These are phyloP conservation scores for Globisporangium yorkense DNA, from an alignment of 352 stramenopile genomes.

Conservation along the genomic window DNA sequence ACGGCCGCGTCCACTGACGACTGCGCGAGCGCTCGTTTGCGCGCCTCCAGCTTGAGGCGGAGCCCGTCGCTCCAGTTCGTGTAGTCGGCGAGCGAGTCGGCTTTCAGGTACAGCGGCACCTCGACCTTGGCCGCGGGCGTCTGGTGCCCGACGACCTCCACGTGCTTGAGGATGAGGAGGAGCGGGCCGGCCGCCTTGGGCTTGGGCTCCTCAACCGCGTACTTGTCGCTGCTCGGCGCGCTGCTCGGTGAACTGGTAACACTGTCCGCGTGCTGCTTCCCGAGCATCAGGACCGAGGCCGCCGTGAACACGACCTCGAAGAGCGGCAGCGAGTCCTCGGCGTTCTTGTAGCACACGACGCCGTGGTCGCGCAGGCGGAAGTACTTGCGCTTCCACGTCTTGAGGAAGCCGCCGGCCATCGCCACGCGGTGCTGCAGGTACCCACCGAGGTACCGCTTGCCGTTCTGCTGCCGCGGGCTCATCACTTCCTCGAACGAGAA, in stretches of 20 bases:
- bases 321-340: slow-evolving; percentile 36
- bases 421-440: slow-evolving; percentile 53
- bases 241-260: not conserved
- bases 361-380: slow-evolving; percentile 65
- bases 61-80: slow-evolving; percentile 46
- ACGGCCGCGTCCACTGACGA: slow-evolving; percentile 6
- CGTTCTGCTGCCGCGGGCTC: slow-evolving; percentile 49
- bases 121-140: slow-evolving; percentile 34
- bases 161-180: slow-evolving; percentile 37
- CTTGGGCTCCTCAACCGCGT: slow-evolving; percentile 1
- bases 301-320: slow-evolving; percentile 59
- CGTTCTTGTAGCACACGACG: slow-evolving; percentile 53
- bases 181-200: slow-evolving; percentile 17
- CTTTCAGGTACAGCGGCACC: slow-evolving; percentile 42
- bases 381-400: slow-evolving; percentile 65
- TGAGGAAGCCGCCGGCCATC: slow-evolving; percentile 55
- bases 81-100: slow-evolving; percentile 35
- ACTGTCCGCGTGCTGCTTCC: slow-evolving; percentile 14
- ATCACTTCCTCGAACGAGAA: slow-evolving; percentile 44
- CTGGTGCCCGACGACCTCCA: slow-evolving; percentile 35
- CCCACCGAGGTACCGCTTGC: slow-evolving; percentile 45
- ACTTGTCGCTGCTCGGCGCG: not conserved
- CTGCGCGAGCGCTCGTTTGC: slow-evolving; percentile 27
- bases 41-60: slow-evolving; percentile 42
- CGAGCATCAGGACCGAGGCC: slow-evolving; percentile 31